A percentile compares a stretch with the other conserved stretches of the same genome.
Conservation (phyloP, 805 yeast species). For the Lipomyces yamadae region DNA sequence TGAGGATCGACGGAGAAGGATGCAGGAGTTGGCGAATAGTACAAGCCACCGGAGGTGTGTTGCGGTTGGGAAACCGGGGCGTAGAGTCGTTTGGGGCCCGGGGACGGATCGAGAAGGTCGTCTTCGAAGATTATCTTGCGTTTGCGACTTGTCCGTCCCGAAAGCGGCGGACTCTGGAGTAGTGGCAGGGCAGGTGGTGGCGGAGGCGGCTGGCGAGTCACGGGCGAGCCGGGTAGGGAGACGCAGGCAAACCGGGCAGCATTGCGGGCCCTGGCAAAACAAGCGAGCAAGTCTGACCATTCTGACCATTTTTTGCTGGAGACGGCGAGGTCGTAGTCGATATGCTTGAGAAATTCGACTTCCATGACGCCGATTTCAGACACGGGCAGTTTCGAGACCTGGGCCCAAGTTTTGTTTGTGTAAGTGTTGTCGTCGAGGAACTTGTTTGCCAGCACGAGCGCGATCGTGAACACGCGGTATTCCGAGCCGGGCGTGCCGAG, state of each 20-base stretch:
- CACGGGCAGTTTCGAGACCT: constrained; percentile 84
- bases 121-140: constrained; percentile 15
- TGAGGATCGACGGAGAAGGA: neutral
- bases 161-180: constrained; percentile 3
- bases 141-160: constrained; percentile 1
- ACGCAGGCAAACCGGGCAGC: constrained; percentile 22
- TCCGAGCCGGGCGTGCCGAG: constrained; percentile 45
- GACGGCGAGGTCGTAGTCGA: constrained; percentile 28
- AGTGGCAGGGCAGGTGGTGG: neutral
- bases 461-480: constrained; percentile 55
- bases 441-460: constrained; percentile 86
- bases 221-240: constrained; percentile 32
- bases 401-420: constrained; percentile 92
- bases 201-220: neutral
- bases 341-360: constrained; percentile 29
- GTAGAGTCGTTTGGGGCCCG: constrained; percentile 11
- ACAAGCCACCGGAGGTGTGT: neutral
- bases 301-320: constrained; percentile 20
- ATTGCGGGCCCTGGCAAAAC: constrained; percentile 23
- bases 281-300: constrained; percentile 26
- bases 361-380: constrained; percentile 49
- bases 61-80: neutral
- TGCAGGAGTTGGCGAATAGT: neutral
- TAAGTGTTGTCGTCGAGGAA: constrained; percentile 96
- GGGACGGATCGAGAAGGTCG: constrained; percentile 1